Evolutionary conservation across 257 asterid species (phyloP), one percentile per base, ranked within the genome.

Genomic region (Penstemon davidsonii): DNA sequence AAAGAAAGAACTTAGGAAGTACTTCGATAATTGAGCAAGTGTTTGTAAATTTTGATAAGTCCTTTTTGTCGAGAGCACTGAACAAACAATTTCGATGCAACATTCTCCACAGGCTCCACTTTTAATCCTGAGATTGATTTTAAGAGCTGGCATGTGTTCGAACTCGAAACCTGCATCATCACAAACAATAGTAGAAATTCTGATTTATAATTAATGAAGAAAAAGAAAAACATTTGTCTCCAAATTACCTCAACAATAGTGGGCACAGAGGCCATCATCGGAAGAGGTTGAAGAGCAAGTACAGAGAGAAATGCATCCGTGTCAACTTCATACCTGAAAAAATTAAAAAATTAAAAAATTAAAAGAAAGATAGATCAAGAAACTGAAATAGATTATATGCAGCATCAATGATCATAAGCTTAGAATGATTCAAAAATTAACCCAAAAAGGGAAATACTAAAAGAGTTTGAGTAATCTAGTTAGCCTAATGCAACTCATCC

Each of bases 61-160:
- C 97, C 99, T 78, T 90, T 93, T 57, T 93, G 97, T 62, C 99
- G 87, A 74, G 99, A 93, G 77, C 99, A 93, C 83, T 93, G 99
- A 71, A 90, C 99, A 74, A 93, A 87, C 80, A 93, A 85, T 81
- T 93, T 93, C 75, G 99, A 88, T 33, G 96, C 74, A 61, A 87
- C 96, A 75, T 90, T 88, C 71, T 88, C 91, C 68, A 93, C 95
- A 12, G 99, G 97, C 71, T 84, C 88, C 67, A 93, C 96, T 79
- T 83, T 88, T 83, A 93, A 78, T 62, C 99, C 99, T 43, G 96
- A 84, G 61, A 93, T 86, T 56, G 97, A 88, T 78, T 83, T 90
- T 62, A 93, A 73, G 69, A 93, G 96, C 68, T 93, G 92, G 25
- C 96, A 80, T 44, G 99, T 86, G 69, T 76, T 90, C 77, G 96